Evolutionary conservation across 768 basidiomycete species (phyloP).

Genomic region (Russula earlei): DNA sequence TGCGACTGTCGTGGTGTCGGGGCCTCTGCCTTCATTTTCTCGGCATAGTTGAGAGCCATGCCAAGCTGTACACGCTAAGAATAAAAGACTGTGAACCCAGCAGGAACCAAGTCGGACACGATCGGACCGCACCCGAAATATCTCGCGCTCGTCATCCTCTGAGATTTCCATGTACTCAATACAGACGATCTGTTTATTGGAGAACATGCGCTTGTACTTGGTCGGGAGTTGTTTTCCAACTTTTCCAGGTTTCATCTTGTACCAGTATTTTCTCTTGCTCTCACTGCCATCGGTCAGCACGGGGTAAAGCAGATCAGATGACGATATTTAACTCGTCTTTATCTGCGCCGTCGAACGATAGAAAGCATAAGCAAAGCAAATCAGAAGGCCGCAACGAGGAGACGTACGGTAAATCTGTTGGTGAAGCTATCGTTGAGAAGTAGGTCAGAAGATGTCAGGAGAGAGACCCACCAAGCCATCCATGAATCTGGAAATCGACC

Average conservation of each 20-base stretch:
- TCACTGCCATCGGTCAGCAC: background rate
- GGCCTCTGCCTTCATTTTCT: conserved; percentile 24
- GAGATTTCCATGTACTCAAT: conserved; percentile 35
- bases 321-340: conserved; percentile 31
- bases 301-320: too few species aligned
- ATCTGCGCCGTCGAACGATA: conserved; percentile 23
- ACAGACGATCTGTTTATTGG: conserved; percentile 40
- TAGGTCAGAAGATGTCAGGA: background rate
- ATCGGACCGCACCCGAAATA: conserved; percentile 25
- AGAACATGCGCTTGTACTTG: conserved; percentile 30
- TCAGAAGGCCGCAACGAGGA: background rate
- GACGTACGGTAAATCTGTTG: conserved; percentile 10
- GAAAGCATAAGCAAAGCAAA: background rate
- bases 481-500: conserved; percentile 36
- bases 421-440: background rate
- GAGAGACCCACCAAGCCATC: conserved; percentile 41
- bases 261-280: conserved; percentile 29
- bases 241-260: conserved; percentile 22
- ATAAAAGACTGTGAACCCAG: background rate
- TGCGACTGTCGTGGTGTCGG: conserved; percentile 21
- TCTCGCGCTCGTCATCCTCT: conserved; percentile 26
- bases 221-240: conserved; percentile 27
- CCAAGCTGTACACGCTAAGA: conserved; percentile 25
- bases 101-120: background rate
- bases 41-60: conserved; percentile 23